These are phyloP conservation scores for Uronychia setigera DNA, from an alignment of 73 alveolate genomes.

Conservation along the genomic window DNA sequence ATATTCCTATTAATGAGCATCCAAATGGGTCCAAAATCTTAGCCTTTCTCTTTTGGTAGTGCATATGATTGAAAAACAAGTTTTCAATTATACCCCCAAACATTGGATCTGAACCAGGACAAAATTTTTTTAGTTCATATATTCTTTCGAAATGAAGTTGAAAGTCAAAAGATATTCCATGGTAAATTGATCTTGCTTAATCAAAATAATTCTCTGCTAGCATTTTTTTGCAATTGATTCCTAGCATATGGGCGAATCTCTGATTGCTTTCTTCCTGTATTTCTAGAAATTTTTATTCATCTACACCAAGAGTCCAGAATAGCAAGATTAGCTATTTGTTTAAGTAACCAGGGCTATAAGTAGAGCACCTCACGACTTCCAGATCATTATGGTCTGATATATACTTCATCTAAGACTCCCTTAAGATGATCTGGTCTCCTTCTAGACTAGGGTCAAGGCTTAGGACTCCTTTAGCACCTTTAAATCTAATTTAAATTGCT, in stretches of 20 bases:
- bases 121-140: not conserved
- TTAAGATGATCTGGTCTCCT: too few relatives aligned
- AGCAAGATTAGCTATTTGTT: slow-evolving; percentile 39
- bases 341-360: slow-evolving; percentile 11
- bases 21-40: slow-evolving; percentile 62
- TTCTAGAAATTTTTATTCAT: slow-evolving; percentile 13
- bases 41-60: slow-evolving; percentile 62
- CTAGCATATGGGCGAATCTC: not conserved
- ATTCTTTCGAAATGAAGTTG: not conserved
- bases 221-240: not conserved
- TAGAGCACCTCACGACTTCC: too few relatives aligned
- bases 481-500: too few relatives aligned
- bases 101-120: slow-evolving; percentile 52
- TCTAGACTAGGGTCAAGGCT: too few relatives aligned
- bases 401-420: too few relatives aligned
- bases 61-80: slow-evolving; percentile 8
- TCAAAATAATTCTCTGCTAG: not conserved
- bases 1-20: slow-evolving; percentile 77
- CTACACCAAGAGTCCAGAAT: slow-evolving; percentile 32
- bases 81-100: slow-evolving; percentile 34
- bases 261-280: slow-evolving; percentile 6
- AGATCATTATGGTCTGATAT: too few relatives aligned
- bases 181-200: not conserved
- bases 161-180: not conserved
- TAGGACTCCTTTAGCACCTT: too few relatives aligned